phyloP scores from a whole-genome alignment of 2,329 filamentous ascomycete species.

The Cladobotryum protrusum region DNA sequence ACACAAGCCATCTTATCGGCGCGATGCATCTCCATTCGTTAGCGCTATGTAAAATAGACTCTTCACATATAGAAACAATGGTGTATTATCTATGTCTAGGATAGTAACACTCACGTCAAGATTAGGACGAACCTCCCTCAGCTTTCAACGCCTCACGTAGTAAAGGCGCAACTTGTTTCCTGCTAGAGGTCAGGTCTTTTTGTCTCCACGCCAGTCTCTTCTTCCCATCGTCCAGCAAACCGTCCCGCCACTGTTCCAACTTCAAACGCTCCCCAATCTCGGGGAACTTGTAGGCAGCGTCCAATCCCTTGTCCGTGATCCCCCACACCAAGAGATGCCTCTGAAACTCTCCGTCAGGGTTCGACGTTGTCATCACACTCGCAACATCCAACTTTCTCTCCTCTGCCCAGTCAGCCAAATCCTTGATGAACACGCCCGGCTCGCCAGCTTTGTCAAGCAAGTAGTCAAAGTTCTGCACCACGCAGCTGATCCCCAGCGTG shows the following conservation, averaged over 20 bases:
- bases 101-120: not conserved
- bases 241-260: slow-evolving; percentile 49
- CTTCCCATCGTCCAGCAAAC: slow-evolving; percentile 37
- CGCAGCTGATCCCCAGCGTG: slow-evolving; percentile 60
- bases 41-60: too few relatives aligned
- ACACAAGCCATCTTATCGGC: too few relatives aligned
- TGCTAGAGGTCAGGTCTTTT: slow-evolving; percentile 51
- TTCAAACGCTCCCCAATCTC: slow-evolving; percentile 43
- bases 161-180: slow-evolving; percentile 65
- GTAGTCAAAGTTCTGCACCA: slow-evolving; percentile 57
- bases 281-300: slow-evolving; percentile 51
- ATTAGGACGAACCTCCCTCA: slow-evolving; percentile 4
- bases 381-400: slow-evolving; percentile 56
- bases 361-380: slow-evolving; percentile 63
- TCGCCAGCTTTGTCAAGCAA: slow-evolving; percentile 48
- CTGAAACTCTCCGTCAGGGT: slow-evolving; percentile 48
- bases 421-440: slow-evolving; percentile 38
- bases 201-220: slow-evolving; percentile 63
- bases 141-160: slow-evolving; percentile 50
- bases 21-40: too few relatives aligned
- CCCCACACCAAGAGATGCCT: slow-evolving; percentile 66
- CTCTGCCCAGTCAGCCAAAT: slow-evolving; percentile 46
- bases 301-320: slow-evolving; percentile 40
- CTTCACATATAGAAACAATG: too few relatives aligned
- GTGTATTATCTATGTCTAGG: too few relatives aligned